Conservation (phyloP, 352 stramenopile genomes). For the Pythium chondricola region DNA sequence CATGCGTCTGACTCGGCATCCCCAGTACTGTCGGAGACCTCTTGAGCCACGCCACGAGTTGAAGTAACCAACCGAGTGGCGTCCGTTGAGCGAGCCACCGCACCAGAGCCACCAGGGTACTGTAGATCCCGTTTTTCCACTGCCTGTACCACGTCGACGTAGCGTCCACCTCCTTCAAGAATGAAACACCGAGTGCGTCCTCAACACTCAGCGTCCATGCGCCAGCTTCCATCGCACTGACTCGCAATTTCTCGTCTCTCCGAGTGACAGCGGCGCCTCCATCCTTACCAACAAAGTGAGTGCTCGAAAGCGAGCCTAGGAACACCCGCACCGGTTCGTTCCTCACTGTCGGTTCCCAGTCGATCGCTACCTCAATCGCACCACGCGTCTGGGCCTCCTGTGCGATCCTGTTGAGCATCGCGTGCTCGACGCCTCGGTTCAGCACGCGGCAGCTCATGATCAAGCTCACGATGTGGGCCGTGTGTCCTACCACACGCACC, state of each 20-base stretch:
- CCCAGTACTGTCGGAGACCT: too few species aligned
- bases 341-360: constrained; percentile 57
- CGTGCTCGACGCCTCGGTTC: constrained; percentile 66
- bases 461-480: constrained; percentile 37
- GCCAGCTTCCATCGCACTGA: background rate
- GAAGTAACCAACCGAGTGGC: too few species aligned
- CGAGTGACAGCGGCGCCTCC: too few species aligned
- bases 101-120: too few species aligned
- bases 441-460: constrained; percentile 66
- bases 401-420: constrained; percentile 46
- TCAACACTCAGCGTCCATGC: background rate
- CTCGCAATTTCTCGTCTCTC: background rate
- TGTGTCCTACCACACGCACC: constrained; percentile 16
- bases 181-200: background rate
- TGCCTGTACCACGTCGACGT: too few species aligned
- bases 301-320: constrained; percentile 30
- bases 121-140: too few species aligned
- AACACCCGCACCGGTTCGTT: constrained; percentile 56
- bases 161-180: too few species aligned
- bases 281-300: background rate
- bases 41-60: too few species aligned
- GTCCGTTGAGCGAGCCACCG: too few species aligned
- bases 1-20: too few species aligned
- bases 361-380: constrained; percentile 22
- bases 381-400: constrained; percentile 19